phyloP scores from a whole-genome alignment of 2,329 filamentous ascomycete genomes.

The Incumbomyces delicatus region DNA sequence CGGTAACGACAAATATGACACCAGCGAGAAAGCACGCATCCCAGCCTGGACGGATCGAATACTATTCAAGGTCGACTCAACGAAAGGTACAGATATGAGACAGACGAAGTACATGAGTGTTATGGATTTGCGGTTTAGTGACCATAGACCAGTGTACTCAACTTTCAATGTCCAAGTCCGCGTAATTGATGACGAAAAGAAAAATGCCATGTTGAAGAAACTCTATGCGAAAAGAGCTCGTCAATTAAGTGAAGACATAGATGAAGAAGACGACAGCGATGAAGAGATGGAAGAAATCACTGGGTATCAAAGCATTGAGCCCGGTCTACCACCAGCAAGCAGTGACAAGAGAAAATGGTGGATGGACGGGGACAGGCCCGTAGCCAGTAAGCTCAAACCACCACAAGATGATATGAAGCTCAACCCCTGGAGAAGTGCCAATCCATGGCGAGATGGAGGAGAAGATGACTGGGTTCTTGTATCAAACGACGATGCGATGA shows the following conservation, averaged over 20 bases:
- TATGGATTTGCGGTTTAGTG: constrained; percentile 77
- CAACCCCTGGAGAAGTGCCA: constrained; percentile 65
- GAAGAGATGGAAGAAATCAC: constrained; percentile 62
- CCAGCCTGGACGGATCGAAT: constrained; percentile 97
- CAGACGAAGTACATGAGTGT: constrained; percentile 77
- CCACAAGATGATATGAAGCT: constrained; percentile 54
- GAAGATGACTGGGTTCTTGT: constrained; percentile 72
- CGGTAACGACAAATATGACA: constrained; percentile 81
- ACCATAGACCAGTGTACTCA: constrained; percentile 91
- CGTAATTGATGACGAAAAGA: constrained; percentile 64
- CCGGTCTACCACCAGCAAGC: constrained; percentile 57
- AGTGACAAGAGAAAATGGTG: constrained; percentile 56
- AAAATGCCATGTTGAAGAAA: constrained; percentile 61
- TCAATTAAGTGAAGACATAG: constrained; percentile 45
- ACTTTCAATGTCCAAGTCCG: constrained; percentile 76
- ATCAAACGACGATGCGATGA: not conserved
- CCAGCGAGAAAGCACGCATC: constrained; percentile 83
- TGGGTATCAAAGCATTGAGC: constrained; percentile 73
- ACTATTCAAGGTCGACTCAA: constrained; percentile 51
- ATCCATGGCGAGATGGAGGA: constrained; percentile 58
- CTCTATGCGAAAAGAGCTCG: constrained; percentile 55
- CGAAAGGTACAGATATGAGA: constrained; percentile 59
- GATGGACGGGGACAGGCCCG: constrained; percentile 56
- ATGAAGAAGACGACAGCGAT: constrained; percentile 42
- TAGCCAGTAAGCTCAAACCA: constrained; percentile 60